Base-by-base conservation (phyloP, 306 rosid genomes). In the Dryas drummondii region DNA sequence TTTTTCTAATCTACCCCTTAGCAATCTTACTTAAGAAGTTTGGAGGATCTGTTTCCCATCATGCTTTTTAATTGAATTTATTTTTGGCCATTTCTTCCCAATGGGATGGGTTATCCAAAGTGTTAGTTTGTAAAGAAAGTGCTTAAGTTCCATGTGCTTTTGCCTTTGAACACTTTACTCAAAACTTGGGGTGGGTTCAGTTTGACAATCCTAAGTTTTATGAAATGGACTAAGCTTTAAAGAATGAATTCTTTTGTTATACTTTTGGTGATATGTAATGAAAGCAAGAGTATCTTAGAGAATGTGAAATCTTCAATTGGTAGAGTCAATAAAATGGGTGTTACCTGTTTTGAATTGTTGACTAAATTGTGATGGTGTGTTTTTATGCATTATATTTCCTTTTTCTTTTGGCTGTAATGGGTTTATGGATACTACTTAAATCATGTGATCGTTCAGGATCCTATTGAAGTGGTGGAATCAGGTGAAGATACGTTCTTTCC, bases 401-500 rank as follows among this genome's bases (percentile, higher is more conserved):
- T 51, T 0, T 48, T 57, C n/a, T 69, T 80, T 68, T 42, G 51
- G n/a, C 53, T 79, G 60, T 62, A 45, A 15, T 32, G 59, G 40
- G 46, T 56, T 22, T 65, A 22, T 61, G 61, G 69, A 69, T 55
- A 53, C 45, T 73, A 63, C 37, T 55, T 76, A 60, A 9, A 47
- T 56, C 68, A 45, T 68, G 52, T 83, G 68, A 80, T 75, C 68
- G 57, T 81, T 82, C 89, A 96, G 99, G 89, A 88, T 84, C 81
- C 84, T 59, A 68, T 71, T 11, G 91, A 84, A 77, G 78, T 59
- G 9, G 78, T 88, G 76, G 99, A 92, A 85, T 85, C 92, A 73
- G 99, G 98, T 47, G 98, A 90, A 84, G 86, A 92, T 78, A 96
- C 93, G 3, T 88, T 92, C 80, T 96, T 86, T 84, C 98, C 99